phyloP scores from a whole-genome alignment of 2,329 filamentous ascomycete species.

The Alternaria sp. region DNA sequence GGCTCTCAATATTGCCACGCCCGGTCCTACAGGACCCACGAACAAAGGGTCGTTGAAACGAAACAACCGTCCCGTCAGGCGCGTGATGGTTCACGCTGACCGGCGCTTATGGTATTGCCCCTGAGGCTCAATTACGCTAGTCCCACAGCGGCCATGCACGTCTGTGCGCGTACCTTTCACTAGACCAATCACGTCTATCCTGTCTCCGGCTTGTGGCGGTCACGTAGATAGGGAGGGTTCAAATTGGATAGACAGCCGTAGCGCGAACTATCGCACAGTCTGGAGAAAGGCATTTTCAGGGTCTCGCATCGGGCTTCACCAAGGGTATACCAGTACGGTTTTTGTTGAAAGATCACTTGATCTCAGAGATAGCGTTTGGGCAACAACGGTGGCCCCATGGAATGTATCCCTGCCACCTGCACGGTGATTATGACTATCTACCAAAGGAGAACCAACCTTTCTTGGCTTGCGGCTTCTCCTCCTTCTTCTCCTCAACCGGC shows the following conservation, averaged over 20 bases:
- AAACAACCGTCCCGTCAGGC: conserved; percentile 31
- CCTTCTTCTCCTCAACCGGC: conserved; percentile 31
- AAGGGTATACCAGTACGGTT: neutral
- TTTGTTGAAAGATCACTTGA: neutral
- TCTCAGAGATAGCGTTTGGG: neutral
- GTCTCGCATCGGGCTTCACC: neutral
- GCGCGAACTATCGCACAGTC: conserved; percentile 16
- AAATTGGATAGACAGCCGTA: conserved; percentile 13
- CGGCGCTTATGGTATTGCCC: conserved; percentile 34
- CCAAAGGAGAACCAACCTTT: conserved; percentile 61
- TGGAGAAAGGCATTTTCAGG: conserved; percentile 13
- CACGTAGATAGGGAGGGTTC: conserved; percentile 18
- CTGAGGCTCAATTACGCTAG: conserved; percentile 35
- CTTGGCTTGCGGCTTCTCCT: conserved; percentile 53
- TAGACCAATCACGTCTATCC: conserved; percentile 24
- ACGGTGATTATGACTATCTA: conserved; percentile 37
- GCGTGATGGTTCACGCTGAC: conserved; percentile 28
- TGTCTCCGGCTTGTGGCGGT: conserved; percentile 19
- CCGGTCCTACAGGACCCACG: conserved; percentile 26
- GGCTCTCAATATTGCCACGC: conserved; percentile 18
- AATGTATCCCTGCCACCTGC: neutral
- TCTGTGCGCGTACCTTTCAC: conserved; percentile 12
- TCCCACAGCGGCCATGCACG: conserved; percentile 27
- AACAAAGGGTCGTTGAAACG: conserved; percentile 27
- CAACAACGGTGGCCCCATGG: conserved; percentile 9